A percentile compares a stretch with the other conserved stretches of the same genome.
These are phyloP conservation scores for Vigna nakashimae DNA, from an alignment of 306 rosid genomes.

Conservation along the genomic window DNA sequence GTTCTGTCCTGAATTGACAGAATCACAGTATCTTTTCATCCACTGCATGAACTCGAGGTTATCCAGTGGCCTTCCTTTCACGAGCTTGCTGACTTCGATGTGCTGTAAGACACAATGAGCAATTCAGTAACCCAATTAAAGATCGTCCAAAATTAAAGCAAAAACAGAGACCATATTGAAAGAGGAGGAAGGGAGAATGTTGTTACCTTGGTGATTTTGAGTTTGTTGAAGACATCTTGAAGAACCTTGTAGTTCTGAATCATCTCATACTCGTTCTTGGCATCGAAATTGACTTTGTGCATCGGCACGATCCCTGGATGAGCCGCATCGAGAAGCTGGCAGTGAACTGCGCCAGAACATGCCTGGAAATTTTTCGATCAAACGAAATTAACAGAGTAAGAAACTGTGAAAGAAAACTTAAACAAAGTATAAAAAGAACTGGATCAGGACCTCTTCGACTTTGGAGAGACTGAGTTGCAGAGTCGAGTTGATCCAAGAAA, in stretches of 20 bases:
- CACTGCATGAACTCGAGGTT: conserved; percentile 98
- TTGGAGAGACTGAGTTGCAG: conserved; percentile 89
- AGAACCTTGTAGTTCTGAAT: conserved; percentile 98
- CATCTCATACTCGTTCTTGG: conserved; percentile 95
- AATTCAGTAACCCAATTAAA: not conserved
- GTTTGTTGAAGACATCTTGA: conserved; percentile 93
- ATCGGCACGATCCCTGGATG: conserved; percentile 94
- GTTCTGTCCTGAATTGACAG: conserved; percentile 65
- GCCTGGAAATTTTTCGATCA: conserved; percentile 56
- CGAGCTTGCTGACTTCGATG: conserved; percentile 90
- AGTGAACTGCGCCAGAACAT: conserved; percentile 92
- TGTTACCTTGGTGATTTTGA: conserved; percentile 86
- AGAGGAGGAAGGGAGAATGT: not conserved
- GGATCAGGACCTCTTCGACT: conserved; percentile 67
- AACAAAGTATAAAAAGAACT: not conserved
- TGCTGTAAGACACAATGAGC: conserved; percentile 49
- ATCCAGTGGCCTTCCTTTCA: conserved; percentile 93
- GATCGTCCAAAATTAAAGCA: not conserved
- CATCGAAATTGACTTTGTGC: conserved; percentile 98
- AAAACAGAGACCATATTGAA: not conserved
- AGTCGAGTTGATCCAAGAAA: conserved; percentile 90
- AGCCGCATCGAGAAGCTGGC: conserved; percentile 89
- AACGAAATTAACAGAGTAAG: not conserved
- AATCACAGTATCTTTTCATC: conserved; percentile 95
- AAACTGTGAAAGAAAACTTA: not conserved